phyloP scores from a whole-genome alignment of 208 protist species.

The Trypanosoma vivax region DNA sequence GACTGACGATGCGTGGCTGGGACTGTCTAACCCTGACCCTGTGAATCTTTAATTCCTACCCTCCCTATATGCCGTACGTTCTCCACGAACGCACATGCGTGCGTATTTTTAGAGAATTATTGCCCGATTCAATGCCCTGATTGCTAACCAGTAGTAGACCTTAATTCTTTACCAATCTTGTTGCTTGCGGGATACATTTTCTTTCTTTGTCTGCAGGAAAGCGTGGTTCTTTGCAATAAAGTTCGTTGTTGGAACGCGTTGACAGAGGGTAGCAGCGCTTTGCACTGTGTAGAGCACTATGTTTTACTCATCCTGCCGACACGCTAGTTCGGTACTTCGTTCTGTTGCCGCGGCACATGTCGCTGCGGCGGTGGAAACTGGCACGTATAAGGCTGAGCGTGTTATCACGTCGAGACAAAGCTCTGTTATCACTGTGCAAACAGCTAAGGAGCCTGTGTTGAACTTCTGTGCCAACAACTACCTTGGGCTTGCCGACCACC shows the following conservation, averaged over 20 bases:
- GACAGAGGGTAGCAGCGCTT: too few relatives aligned
- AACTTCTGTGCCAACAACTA: conserved; percentile 93
- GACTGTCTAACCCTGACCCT: too few relatives aligned
- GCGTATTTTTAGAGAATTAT: too few relatives aligned
- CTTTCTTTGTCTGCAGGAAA: conserved; percentile 15
- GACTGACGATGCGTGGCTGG: too few relatives aligned
- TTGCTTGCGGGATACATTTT: conserved; percentile 1
- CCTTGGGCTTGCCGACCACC: conserved; percentile 61
- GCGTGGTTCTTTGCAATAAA: too few relatives aligned
- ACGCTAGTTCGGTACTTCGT: conserved; percentile 10
- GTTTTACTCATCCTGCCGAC: conserved; percentile 7
- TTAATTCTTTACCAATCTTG: neutral
- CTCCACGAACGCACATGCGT: too few relatives aligned
- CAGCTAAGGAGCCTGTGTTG: conserved; percentile 27
- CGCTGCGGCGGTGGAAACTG: conserved; percentile 32
- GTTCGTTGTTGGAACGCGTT: too few relatives aligned
- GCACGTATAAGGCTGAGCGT: conserved; percentile 77
- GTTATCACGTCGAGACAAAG: conserved; percentile 65
- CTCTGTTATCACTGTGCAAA: conserved; percentile 36
- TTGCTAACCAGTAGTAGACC: neutral
- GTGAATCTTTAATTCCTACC: too few relatives aligned
- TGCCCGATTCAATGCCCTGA: too few relatives aligned
- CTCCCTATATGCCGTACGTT: too few relatives aligned
- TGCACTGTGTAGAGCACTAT: too few relatives aligned
- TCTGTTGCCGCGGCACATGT: conserved; percentile 25